These are phyloP conservation scores for Scheffersomyces lignicola DNA, from an alignment of 1,139 yeast genomes.

Conservation along the genomic window DNA sequence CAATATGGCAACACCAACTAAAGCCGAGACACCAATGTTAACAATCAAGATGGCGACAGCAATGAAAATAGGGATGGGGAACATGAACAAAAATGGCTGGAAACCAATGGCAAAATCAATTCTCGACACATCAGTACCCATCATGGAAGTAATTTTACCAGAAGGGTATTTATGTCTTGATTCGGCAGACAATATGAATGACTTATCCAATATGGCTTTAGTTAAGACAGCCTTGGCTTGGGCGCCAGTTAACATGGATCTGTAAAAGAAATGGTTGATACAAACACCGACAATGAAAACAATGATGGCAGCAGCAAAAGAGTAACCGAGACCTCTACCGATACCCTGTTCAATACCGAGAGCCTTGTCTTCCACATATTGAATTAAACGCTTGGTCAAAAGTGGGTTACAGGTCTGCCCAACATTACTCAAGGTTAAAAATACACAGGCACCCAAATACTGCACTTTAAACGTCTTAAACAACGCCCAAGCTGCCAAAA, in stretches of 20 bases:
- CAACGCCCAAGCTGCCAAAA: slow-evolving; percentile 34
- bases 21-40: slow-evolving; percentile 36
- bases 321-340: slow-evolving; percentile 34
- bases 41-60: slow-evolving; percentile 32
- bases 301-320: slow-evolving; percentile 23
- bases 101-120: slow-evolving; percentile 36
- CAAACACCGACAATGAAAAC: slow-evolving; percentile 21
- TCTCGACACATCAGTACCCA: slow-evolving; percentile 39
- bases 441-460: slow-evolving; percentile 45
- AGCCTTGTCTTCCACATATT: slow-evolving; percentile 37
- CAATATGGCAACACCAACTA: slow-evolving; percentile 35
- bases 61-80: slow-evolving; percentile 31
- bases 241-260: slow-evolving; percentile 52
- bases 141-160: slow-evolving; percentile 63
- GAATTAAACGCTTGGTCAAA: slow-evolving; percentile 42
- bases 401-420: slow-evolving; percentile 54
- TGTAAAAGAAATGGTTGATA: slow-evolving; percentile 32
- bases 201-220: slow-evolving; percentile 64
- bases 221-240: slow-evolving; percentile 66
- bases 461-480: slow-evolving; percentile 57
- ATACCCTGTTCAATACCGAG: slow-evolving; percentile 16
- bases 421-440: slow-evolving; percentile 42
- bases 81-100: slow-evolving; percentile 28
- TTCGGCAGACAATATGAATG: slow-evolving; percentile 59
- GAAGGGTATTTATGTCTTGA: slow-evolving; percentile 61